Evolutionary conservation across 768 basidiomycete genomes (phyloP).

Genomic region (Coprinopsis strossmayeri): DNA sequence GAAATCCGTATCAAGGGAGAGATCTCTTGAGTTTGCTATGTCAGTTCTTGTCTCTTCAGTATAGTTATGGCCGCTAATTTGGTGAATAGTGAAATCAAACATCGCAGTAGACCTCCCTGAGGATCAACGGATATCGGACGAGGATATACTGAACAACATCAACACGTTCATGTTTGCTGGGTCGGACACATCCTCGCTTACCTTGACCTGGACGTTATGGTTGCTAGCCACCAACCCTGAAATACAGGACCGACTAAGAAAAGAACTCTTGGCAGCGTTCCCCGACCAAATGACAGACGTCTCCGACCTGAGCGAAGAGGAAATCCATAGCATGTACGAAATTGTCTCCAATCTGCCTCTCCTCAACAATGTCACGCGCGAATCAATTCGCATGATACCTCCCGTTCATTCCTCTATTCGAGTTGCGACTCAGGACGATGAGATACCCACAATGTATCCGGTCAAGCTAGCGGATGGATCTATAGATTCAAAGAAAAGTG

Average conservation of each 20-base stretch:
- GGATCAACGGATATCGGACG: constrained; percentile 76
- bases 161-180: constrained; percentile 91
- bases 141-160: constrained; percentile 80
- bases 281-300: constrained; percentile 30
- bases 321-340: constrained; percentile 53
- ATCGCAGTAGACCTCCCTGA: constrained; percentile 58
- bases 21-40: constrained; percentile 75
- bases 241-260: constrained; percentile 64
- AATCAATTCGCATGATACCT: constrained; percentile 71
- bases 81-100: constrained; percentile 83
- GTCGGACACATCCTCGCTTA: constrained; percentile 79
- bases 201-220: constrained; percentile 80
- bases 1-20: constrained; percentile 48
- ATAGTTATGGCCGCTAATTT: neutral
- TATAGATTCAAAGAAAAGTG: constrained; percentile 31
- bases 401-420: constrained; percentile 80
- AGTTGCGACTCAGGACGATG: constrained; percentile 72
- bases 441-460: constrained; percentile 64
- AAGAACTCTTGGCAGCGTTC: constrained; percentile 51
- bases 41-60: constrained; percentile 27
- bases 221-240: constrained; percentile 62
- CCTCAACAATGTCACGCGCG: constrained; percentile 71
- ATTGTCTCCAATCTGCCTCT: constrained; percentile 56
- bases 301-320: constrained; percentile 50
- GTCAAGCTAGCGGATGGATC: constrained; percentile 46